These are phyloP conservation scores for Trichoderma sp. DNA, from an alignment of 2,329 filamentous ascomycete species.

Conservation along the genomic window DNA sequence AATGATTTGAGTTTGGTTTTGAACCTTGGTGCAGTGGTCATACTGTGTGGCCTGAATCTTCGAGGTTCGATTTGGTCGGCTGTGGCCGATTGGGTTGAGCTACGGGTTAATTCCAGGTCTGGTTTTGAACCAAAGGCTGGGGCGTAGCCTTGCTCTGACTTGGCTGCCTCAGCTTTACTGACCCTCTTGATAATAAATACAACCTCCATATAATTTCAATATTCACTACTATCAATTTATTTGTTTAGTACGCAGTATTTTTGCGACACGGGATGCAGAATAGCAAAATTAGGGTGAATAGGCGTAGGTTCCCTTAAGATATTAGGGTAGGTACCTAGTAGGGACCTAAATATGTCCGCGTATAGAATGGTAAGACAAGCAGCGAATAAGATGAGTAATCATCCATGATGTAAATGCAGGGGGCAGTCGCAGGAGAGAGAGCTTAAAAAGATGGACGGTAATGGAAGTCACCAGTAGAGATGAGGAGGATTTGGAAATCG, in stretches of 20 bases:
- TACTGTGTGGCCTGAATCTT: no score
- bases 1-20: no score
- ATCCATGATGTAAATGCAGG: neutral
- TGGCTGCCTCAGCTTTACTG: no score
- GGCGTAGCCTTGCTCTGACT: no score
- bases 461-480: neutral
- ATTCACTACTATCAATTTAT: neutral
- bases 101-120: no score
- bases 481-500: neutral
- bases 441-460: neutral
- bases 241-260: neutral
- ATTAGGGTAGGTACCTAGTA: neutral
- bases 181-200: no score
- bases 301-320: neutral
- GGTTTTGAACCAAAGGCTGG: no score
- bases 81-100: no score
- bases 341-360: neutral
- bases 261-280: neutral
- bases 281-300: neutral
- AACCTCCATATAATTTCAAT: neutral
- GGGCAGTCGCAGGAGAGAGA: no score
- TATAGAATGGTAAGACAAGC: neutral
- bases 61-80: no score
- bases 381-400: neutral
- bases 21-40: no score